These are phyloP conservation scores for Verticillium longisporum DNA, from an alignment of 2,329 filamentous ascomycete species.

Conservation along the genomic window DNA sequence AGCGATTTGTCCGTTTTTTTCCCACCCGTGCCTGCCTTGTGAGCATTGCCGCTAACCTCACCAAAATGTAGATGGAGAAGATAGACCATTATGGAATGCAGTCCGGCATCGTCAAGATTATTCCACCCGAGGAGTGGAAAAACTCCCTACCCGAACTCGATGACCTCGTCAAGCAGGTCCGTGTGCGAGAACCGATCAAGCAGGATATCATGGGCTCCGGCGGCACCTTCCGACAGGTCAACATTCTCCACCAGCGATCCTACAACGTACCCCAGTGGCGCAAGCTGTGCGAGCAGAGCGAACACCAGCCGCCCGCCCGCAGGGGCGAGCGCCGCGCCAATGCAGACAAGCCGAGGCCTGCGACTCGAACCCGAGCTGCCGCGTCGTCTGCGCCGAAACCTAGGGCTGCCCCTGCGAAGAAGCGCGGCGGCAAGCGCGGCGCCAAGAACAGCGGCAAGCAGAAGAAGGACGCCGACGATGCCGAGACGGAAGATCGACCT, in stretches of 20 bases:
- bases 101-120: conserved; percentile 92
- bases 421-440: conserved; percentile 25
- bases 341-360: conserved; percentile 42
- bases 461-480: conserved; percentile 28
- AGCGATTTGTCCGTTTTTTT: conserved; percentile 64
- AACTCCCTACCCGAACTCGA: conserved; percentile 71
- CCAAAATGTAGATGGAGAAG: conserved; percentile 55
- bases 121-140: conserved; percentile 91
- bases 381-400: conserved; percentile 9
- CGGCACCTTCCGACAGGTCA: conserved; percentile 93
- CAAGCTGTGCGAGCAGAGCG: conserved; percentile 84
- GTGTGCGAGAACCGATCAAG: conserved; percentile 93
- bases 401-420: conserved; percentile 27
- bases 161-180: conserved; percentile 83
- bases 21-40: neutral
- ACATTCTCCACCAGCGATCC: conserved; percentile 89
- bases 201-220: conserved; percentile 96
- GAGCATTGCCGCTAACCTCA: neutral
- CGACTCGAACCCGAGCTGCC: conserved; percentile 21
- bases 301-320: conserved; percentile 88
- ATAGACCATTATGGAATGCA: conserved; percentile 95
- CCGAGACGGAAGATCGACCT: conserved; percentile 40
- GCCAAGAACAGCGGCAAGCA: conserved; percentile 30
- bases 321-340: conserved; percentile 73
- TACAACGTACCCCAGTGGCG: conserved; percentile 98